phyloP scores from a whole-genome alignment of 2,329 filamentous ascomycete genomes.

The Mariannaea sp. region DNA sequence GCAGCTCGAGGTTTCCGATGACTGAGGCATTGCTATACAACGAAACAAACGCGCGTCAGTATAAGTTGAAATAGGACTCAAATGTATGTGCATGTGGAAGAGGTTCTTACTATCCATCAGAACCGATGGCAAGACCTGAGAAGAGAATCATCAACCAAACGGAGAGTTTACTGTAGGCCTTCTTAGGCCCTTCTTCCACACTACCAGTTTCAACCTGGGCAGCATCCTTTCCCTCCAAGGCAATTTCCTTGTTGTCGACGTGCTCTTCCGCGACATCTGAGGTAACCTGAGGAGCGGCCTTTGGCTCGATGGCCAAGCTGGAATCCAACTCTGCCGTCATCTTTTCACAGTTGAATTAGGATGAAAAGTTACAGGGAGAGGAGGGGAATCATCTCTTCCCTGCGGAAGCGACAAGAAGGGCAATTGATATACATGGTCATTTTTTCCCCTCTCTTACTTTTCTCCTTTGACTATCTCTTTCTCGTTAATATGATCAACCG shows the following conservation, averaged over 20 bases:
- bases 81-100: no score
- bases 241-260: constrained; percentile 14
- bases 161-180: constrained; percentile 46
- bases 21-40: constrained; percentile 47
- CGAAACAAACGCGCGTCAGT: not conserved
- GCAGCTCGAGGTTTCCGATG: constrained; percentile 51
- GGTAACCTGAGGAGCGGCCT: not conserved
- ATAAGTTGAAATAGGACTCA: no score
- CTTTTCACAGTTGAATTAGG: not conserved
- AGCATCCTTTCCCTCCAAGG: constrained; percentile 6
- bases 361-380: not conserved
- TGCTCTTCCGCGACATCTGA: not conserved
- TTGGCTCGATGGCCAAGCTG: constrained; percentile 13
- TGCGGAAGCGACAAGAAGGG: not conserved
- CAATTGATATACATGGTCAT: no score
- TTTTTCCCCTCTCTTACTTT: no score
- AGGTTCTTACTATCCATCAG: constrained; percentile 47
- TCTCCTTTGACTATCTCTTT: not conserved
- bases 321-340: constrained; percentile 12
- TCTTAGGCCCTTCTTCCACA: constrained; percentile 22
- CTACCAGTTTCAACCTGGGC: constrained; percentile 27
- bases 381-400: not conserved
- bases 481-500: no score
- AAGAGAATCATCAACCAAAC: constrained; percentile 52
- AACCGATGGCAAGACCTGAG: constrained; percentile 51